Evolutionary conservation across 176 grass and related monocot genomes (phyloP).

Genomic region (Oryza officinalis): DNA sequence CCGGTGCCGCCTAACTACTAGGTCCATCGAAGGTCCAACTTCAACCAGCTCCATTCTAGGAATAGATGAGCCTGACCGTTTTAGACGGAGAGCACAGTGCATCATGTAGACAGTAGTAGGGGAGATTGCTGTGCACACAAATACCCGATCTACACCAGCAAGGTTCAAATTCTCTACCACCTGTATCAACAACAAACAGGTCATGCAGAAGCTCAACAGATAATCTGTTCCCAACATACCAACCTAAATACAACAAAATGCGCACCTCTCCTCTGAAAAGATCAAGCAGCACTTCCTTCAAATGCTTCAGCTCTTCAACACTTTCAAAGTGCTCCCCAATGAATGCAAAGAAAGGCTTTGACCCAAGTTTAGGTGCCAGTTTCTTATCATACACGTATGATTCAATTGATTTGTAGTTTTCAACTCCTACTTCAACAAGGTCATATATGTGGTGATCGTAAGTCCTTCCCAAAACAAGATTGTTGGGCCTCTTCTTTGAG

Average conservation of each 20-base stretch:
- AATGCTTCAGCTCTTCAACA: conserved; percentile 76
- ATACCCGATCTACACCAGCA: conserved; percentile 72
- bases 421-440: conserved; percentile 91
- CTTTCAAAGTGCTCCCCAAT: conserved; percentile 88
- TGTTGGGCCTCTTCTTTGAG: conserved; percentile 97
- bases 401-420: conserved; percentile 82
- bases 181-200: conserved; percentile 43
- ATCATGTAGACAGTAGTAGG: conserved; percentile 70
- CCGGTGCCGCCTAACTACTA: conserved; percentile 68
- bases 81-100: conserved; percentile 82
- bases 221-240: neutral
- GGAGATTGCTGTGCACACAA: conserved; percentile 80
- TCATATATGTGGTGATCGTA: conserved; percentile 98
- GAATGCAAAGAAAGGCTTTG: conserved; percentile 96
- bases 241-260: conserved; percentile 21
- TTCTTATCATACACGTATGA: conserved; percentile 88
- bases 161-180: conserved; percentile 93
- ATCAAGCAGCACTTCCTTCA: conserved; percentile 95
- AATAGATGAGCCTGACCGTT: conserved; percentile 77
- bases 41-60: conserved; percentile 95
- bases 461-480: conserved; percentile 80
- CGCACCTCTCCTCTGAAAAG: conserved; percentile 85
- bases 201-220: conserved; percentile 4
- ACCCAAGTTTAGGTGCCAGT: conserved; percentile 74
- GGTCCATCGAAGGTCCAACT: conserved; percentile 93